Base-by-base conservation (phyloP, 306 rosid genomes). In the Dryas alaskensis region DNA sequence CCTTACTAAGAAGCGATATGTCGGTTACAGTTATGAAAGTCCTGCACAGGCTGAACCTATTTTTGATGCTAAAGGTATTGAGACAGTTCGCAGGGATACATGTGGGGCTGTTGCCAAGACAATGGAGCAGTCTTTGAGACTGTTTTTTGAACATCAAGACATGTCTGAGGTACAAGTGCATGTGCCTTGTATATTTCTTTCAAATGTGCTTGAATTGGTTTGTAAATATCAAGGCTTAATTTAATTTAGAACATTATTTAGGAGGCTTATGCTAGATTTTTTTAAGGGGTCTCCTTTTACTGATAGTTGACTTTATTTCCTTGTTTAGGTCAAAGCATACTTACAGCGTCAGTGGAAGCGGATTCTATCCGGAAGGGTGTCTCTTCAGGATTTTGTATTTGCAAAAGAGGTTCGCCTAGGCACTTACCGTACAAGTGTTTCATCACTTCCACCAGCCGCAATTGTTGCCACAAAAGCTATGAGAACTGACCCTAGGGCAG, bases 41-140 rank as follows among this genome's bases (percentile, higher is more conserved):
- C 90, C 94, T 72, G 73, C 83, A 66, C 96, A 91, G 81, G 69
- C 4, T 58, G 86, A 84, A 79, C 97, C 96, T 45, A 73, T 82
- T 60, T 91, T 93, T 89, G 98, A 93, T 85, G 98, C 98, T 64
- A 93, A 93, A 79, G 98, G 98, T 55, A 88, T 93, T 80, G 98
- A 93, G 84, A 93, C 97, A 57, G 91, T 93, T 73, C 92, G 98
- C 71, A 86, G 98, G 83, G 98, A 93, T 78, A 91, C 97, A 3
- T 91, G 98, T 76, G 87, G 73, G 66, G 96, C 98, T 73, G 97
- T 93, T 84, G 85, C 94, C 78, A 93, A 91, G 86, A 86, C 83
- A 54, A 78, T 93, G 96, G 97, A 93, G 79, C 87, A 84, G 82
- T 93, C 98, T 68, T 75, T 93, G 79, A 89, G 96, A 82, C 83